A percentile compares a stretch with the other conserved stretches of the same genome.
Conservation (phyloP, 768 basidiomycete species). For the Auricularia auricula-judae region DNA sequence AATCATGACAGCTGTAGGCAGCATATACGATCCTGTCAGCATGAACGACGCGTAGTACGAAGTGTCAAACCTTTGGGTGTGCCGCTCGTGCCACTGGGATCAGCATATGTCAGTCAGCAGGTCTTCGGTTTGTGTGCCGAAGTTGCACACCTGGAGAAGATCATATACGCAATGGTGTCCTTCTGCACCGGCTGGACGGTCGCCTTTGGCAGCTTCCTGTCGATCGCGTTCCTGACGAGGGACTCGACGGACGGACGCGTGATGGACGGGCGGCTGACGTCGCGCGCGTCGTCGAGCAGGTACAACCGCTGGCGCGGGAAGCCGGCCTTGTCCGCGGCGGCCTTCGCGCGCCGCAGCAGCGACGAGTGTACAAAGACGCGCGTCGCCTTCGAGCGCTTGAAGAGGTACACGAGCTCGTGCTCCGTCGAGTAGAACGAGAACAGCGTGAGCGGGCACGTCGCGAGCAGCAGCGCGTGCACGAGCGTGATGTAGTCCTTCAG, state of each 20-base stretch:
- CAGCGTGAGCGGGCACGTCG: constrained; percentile 41
- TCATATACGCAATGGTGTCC: constrained; percentile 54
- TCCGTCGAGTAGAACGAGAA: constrained; percentile 45
- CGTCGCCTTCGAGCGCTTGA: constrained; percentile 38
- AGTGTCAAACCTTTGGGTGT: constrained; percentile 50
- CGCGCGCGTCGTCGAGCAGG: constrained; percentile 5
- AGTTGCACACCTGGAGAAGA: constrained; percentile 35
- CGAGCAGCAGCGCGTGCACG: constrained; percentile 35
- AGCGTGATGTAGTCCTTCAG: constrained; percentile 44
- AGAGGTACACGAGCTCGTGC: constrained; percentile 41
- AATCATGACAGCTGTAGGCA: constrained; percentile 48
- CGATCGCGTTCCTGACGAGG: constrained; percentile 30
- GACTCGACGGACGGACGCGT: constrained; percentile 27
- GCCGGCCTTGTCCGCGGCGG: constrained; percentile 23
- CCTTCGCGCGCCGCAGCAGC: constrained; percentile 31
- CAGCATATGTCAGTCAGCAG: too few relatives aligned
- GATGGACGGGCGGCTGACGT: background rate
- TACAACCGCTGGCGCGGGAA: constrained; percentile 6
- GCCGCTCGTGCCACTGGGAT: constrained; percentile 58
- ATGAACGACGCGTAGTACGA: background rate
- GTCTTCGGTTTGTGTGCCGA: too few relatives aligned
- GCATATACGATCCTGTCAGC: background rate
- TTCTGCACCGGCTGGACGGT: constrained; percentile 33
- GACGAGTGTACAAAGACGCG: constrained; percentile 41
- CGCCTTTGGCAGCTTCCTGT: constrained; percentile 27